phyloP scores from a whole-genome alignment of 305 asterid genomes.

The Salvia sclarea region DNA sequence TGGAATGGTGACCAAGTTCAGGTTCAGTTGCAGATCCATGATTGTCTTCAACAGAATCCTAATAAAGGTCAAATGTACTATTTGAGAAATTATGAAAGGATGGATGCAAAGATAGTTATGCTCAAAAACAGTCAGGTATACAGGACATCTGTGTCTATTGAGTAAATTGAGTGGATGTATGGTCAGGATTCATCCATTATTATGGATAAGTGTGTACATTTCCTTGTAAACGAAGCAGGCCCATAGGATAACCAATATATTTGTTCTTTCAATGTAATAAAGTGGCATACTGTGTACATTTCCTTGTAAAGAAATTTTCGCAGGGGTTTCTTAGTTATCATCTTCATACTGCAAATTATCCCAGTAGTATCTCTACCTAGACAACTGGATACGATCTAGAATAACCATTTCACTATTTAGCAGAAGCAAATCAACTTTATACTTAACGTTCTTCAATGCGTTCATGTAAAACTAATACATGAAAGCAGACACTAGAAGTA shows the following conservation, averaged over 20 bases:
- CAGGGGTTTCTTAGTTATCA: neutral
- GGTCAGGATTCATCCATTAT: neutral
- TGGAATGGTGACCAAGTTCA: slow-evolving; percentile 43
- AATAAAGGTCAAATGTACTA: slow-evolving; percentile 18
- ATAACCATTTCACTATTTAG: slow-evolving; percentile 18
- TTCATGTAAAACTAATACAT: slow-evolving; percentile 20
- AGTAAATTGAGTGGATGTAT: slow-evolving; percentile 8
- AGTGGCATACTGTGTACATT: slow-evolving; percentile 2
- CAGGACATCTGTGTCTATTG: neutral
- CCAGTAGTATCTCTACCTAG: slow-evolving; percentile 1
- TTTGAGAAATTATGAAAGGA: slow-evolving; percentile 23
- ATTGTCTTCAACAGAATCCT: slow-evolving; percentile 58
- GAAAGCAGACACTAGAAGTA: neutral
- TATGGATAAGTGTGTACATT: neutral
- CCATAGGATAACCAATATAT: no score
- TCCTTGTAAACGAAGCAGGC: neutral
- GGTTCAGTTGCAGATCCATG: slow-evolving; percentile 47
- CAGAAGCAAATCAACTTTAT: slow-evolving; percentile 3
- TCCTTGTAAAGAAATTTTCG: neutral
- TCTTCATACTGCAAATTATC: slow-evolving; percentile 10
- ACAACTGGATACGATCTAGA: slow-evolving; percentile 6
- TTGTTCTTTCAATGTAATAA: slow-evolving; percentile 10
- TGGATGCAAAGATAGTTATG: slow-evolving; percentile 18
- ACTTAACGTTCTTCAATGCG: slow-evolving; percentile 13
- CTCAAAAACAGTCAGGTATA: slow-evolving; percentile 20